Percentiles rank a stretch among this genome's conserved stretches.
phyloP scores from a whole-genome alignment of 352 stramenopile species.

The Pythium sp. region DNA sequence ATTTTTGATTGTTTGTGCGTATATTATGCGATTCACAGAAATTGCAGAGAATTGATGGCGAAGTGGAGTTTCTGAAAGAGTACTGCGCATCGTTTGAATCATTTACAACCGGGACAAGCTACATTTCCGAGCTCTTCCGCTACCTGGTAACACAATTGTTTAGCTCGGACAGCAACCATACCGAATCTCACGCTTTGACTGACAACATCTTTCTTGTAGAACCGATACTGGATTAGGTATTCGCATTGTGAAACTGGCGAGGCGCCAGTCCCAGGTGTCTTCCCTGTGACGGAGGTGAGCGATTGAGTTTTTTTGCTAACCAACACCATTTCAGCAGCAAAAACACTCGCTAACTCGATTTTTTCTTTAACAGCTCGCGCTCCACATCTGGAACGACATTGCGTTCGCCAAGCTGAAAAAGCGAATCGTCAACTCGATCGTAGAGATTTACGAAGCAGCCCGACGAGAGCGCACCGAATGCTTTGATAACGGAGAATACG shows the following conservation, averaged over 20 bases:
- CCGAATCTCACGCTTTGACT: background rate
- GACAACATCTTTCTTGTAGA: conserved; percentile 24
- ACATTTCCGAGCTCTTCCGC: conserved; percentile 82
- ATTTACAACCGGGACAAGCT: conserved; percentile 70
- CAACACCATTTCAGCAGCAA: background rate
- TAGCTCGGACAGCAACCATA: background rate
- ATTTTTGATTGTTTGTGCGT: conserved; percentile 1
- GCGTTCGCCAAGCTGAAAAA: conserved; percentile 71
- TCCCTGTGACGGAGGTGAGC: conserved; percentile 74
- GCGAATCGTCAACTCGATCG: conserved; percentile 55
- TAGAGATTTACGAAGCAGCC: conserved; percentile 62
- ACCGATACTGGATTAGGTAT: conserved; percentile 88
- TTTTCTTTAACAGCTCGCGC: conserved; percentile 44
- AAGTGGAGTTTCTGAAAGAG: conserved; percentile 60
- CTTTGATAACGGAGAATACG: conserved; percentile 71
- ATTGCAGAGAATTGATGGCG: conserved; percentile 51
- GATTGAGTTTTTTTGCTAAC: background rate
- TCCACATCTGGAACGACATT: conserved; percentile 86
- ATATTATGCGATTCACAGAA: conserved; percentile 24
- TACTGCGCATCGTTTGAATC: conserved; percentile 73
- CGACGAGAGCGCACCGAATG: conserved; percentile 50
- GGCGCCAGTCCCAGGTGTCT: conserved; percentile 79
- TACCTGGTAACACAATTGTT: conserved; percentile 46
- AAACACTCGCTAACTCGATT: background rate
- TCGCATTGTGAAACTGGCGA: conserved; percentile 83